Base-by-base conservation (phyloP, 306 rosid species). In the Cicer cuneatum region DNA sequence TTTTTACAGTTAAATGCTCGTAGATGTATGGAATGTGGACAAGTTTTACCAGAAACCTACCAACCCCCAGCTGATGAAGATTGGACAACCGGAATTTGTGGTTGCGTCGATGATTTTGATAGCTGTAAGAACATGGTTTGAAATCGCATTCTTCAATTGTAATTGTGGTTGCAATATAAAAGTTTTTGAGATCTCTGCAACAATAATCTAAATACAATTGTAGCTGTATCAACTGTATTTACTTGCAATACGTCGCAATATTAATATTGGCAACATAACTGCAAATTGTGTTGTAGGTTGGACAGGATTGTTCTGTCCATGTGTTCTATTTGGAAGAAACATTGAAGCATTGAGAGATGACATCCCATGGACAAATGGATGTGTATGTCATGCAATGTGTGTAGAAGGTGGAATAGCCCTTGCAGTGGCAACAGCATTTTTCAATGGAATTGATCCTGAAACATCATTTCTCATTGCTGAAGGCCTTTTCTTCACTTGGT, bases 381-480 rank as follows among this genome's bases (percentile, higher is more conserved):
- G 73, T 68, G 59, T 68, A 29, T 68, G 73, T 45, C 73, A 68
- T 68, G 73, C 73, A 29, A 48, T 68, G 43, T 68, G 73, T 68
- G 29, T 68, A 18, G 73, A 68, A 68, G 73, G 73, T 68, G 73
- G 73, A 48, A 47, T 68, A 8, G 73, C 73, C 8, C 59, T 68
- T 33, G 73, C 73, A 13, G 73, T 37, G 5, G 73, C 40, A 33
- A 68, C 43, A 2, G 73, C 73, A 47, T 8, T 68, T n/a, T 14
- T 68, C 14, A 47, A 48, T 68, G 73, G 73, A 68, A 68, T 68
- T 68, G 73, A 68, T 68, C 73, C 73, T 13, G 58, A 68, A 14
- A 68, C 73, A 13, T 29, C 73, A n/a, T 68, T 49, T 68, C 73
- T 68, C 59, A 68, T 68, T 68, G 73, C 12, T 8, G 73, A 68